These are phyloP conservation scores for Saturnispora sekii DNA, from an alignment of 805 yeast species.

Conservation along the genomic window DNA sequence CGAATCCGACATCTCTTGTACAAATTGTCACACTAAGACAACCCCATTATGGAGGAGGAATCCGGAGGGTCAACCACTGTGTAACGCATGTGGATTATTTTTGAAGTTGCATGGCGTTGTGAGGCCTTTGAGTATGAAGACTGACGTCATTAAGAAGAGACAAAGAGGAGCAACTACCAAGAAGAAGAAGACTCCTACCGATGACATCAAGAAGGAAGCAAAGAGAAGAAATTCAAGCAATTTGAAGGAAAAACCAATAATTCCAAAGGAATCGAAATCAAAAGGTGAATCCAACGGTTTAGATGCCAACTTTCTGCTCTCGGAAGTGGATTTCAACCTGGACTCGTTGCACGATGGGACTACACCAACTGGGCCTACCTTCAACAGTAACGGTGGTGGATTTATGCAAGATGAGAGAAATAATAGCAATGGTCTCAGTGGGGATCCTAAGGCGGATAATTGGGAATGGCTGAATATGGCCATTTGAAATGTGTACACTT, in stretches of 20 bases:
- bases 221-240: not conserved
- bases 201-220: not conserved
- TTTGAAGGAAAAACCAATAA: not conserved
- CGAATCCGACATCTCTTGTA: constrained; percentile 36
- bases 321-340: constrained; percentile 6
- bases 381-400: too few relatives aligned
- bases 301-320: constrained; percentile 2
- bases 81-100: constrained; percentile 95
- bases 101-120: constrained; percentile 92
- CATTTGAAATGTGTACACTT: not conserved
- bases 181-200: constrained; percentile 31
- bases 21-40: constrained; percentile 84
- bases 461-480: constrained; percentile 9
- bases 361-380: not conserved
- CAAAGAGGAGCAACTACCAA: constrained; percentile 43
- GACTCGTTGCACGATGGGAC: not conserved
- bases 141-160: constrained; percentile 60
- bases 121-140: constrained; percentile 76
- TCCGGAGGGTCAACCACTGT: constrained; percentile 84
- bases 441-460: not conserved
- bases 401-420: not conserved
- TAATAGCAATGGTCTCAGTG: not conserved
- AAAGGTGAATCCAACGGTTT: not conserved
- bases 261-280: too few relatives aligned
- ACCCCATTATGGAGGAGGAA: constrained; percentile 95